A percentile compares a stretch with the other conserved stretches of the same genome.
Evolutionary conservation across 2,329 filamentous ascomycete species (phyloP).

Genomic region (Huntiella abstrusa): DNA sequence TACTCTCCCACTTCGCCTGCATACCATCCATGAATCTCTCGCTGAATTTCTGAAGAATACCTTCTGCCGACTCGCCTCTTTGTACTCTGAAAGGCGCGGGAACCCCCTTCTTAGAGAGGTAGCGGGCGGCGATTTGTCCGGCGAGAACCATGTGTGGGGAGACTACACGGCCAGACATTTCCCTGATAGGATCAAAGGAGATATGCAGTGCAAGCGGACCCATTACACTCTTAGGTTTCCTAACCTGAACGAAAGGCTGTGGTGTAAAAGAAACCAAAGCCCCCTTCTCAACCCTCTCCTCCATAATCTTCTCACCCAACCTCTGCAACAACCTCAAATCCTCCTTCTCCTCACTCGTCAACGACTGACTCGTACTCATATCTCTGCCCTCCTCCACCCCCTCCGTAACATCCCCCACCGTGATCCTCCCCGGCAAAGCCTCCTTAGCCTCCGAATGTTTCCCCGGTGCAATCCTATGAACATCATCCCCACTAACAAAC

Average conservation of each 20-base stretch:
- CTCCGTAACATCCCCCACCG: conserved; percentile 14
- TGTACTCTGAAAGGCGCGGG: conserved; percentile 37
- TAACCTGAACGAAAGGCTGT: neutral
- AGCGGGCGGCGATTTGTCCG: conserved; percentile 40
- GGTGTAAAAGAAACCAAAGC: neutral
- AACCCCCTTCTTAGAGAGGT: conserved; percentile 38
- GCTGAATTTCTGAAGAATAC: conserved; percentile 13
- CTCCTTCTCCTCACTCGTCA: conserved; percentile 24
- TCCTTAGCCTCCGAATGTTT: conserved; percentile 6
- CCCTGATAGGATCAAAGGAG: too few species aligned
- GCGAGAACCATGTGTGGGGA: conserved; percentile 38
- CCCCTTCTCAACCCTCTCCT: conserved; percentile 19
- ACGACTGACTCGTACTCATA: conserved; percentile 25
- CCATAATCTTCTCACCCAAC: conserved; percentile 28
- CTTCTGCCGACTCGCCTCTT: conserved; percentile 20
- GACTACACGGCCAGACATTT: conserved; percentile 17
- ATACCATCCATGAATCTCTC: conserved; percentile 7
- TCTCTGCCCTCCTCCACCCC: conserved; percentile 15
- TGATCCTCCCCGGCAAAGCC: too few species aligned
- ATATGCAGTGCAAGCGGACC: too few species aligned
- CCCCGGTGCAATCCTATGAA: conserved; percentile 22
- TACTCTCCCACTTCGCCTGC: neutral
- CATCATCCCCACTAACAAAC: conserved; percentile 34
- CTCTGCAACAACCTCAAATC: conserved; percentile 29
- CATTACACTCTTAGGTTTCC: conserved; percentile 5